phyloP scores from a whole-genome alignment of 2,329 filamentous ascomycete genomes.

The Thielaviopsis euricoi region DNA sequence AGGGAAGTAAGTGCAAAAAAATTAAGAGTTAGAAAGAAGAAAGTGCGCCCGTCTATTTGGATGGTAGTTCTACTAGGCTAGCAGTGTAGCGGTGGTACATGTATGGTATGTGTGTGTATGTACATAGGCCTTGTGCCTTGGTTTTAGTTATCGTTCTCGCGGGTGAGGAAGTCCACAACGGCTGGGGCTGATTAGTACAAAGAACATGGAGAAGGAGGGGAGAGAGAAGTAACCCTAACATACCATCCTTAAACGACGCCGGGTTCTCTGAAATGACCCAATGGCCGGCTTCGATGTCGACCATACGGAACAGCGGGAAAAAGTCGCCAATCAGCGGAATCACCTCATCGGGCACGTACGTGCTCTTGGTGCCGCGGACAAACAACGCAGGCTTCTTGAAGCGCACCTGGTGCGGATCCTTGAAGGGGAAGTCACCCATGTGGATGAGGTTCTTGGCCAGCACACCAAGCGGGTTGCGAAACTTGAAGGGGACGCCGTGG shows the following conservation, averaged over 20 bases:
- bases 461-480: constrained; percentile 61
- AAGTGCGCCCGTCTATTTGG: background rate
- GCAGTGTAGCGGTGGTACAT: too few relatives aligned
- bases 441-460: constrained; percentile 52
- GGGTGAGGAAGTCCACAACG: constrained; percentile 45
- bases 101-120: too few relatives aligned
- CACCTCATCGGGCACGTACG: constrained; percentile 66
- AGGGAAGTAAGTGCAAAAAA: background rate
- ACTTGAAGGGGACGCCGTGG: constrained; percentile 42
- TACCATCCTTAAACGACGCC: constrained; percentile 58
- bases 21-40: background rate
- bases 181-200: constrained; percentile 22
- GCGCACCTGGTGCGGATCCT: constrained; percentile 45
- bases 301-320: constrained; percentile 61
- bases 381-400: constrained; percentile 72
- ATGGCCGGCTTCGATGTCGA: constrained; percentile 64
- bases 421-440: constrained; percentile 82
- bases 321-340: constrained; percentile 66
- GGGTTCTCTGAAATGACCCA: constrained; percentile 87
- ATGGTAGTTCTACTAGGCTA: too few relatives aligned
- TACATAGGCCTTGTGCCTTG: background rate
- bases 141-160: constrained; percentile 25
- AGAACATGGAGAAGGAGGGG: background rate
- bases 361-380: constrained; percentile 58
- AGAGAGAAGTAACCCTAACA: constrained; percentile 17